Percentiles rank a stretch among this genome's conserved stretches.
Conservation (phyloP, 768 basidiomycete species). For the Trametes elegans region DNA sequence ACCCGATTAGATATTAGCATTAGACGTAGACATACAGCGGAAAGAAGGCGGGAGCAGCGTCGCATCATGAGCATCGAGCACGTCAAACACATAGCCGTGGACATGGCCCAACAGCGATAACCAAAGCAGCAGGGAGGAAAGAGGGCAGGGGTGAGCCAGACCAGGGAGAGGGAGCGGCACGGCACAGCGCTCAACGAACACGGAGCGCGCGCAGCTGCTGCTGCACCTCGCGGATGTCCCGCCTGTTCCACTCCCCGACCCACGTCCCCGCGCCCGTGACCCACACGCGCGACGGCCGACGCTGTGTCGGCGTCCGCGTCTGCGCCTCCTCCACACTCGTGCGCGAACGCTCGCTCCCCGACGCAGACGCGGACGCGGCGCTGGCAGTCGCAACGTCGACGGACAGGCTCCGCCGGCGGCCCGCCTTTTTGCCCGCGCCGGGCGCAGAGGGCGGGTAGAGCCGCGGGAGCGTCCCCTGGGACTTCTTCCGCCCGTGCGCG, state of each 20-base stretch:
- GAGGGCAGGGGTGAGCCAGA: no score
- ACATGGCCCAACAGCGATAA: no score
- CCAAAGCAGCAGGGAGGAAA: no score
- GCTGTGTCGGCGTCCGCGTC: neutral
- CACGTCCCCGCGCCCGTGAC: constrained; percentile 27
- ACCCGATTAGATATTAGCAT: no score
- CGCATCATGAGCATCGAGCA: no score
- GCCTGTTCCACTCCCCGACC: constrained; percentile 42
- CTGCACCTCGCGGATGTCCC: constrained; percentile 39
- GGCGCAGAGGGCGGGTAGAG: neutral
- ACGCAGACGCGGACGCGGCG: neutral
- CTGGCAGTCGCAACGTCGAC: constrained; percentile 14
- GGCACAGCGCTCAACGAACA: constrained; percentile 3
- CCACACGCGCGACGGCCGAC: constrained; percentile 23
- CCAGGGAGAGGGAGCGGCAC: no score
- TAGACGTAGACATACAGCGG: no score
- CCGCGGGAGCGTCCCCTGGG: neutral
- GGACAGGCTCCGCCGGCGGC: constrained; percentile 17
- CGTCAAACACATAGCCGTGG: no score
- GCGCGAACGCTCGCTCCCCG: no score
- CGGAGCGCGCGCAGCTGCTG: constrained; percentile 33
- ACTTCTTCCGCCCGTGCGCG: no score
- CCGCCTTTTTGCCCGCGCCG: neutral
- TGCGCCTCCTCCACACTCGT: neutral
- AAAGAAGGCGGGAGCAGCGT: no score